A percentile compares a stretch with the other conserved stretches of the same genome.
Conservation (phyloP, 768 basidiomycete species). For the Amanita fuliginea region DNA sequence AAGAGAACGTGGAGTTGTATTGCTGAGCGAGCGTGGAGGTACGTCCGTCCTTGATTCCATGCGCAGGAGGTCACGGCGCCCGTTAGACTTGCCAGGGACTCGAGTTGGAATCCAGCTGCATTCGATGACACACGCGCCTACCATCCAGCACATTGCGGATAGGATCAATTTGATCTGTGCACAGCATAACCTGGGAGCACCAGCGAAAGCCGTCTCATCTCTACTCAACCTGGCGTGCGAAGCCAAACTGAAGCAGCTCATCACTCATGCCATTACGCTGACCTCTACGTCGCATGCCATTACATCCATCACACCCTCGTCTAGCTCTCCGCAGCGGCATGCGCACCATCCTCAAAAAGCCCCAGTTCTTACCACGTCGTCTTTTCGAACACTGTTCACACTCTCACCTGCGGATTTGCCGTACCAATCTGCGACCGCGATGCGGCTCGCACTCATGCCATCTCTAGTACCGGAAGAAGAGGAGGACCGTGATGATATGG, state of each 20-base stretch:
- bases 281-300: conserved; percentile 70
- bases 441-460: conserved; percentile 41
- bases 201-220: conserved; percentile 51
- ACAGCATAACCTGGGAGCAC: conserved; percentile 56
- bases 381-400: conserved; percentile 72
- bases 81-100: conserved; percentile 56
- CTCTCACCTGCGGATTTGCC: conserved; percentile 70
- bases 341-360: conserved; percentile 23
- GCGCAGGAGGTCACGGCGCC: background rate
- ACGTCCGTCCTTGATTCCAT: conserved; percentile 10
- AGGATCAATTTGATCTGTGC: conserved; percentile 74
- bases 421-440: conserved; percentile 67
- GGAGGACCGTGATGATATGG: conserved; percentile 39
- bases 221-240: conserved; percentile 73
- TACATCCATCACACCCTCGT: conserved; percentile 61
- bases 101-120: conserved; percentile 65
- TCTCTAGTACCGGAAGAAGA: conserved; percentile 19
- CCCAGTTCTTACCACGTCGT: conserved; percentile 49
- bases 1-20: conserved; percentile 54
- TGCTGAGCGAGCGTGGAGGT: conserved; percentile 62
- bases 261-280: conserved; percentile 68
- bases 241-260: conserved; percentile 76
- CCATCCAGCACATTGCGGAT: conserved; percentile 67
- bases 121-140: conserved; percentile 60
- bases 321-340: conserved; percentile 17